Base-by-base conservation (phyloP, 345 rosid species). In the Aethionema arabicum region DNA sequence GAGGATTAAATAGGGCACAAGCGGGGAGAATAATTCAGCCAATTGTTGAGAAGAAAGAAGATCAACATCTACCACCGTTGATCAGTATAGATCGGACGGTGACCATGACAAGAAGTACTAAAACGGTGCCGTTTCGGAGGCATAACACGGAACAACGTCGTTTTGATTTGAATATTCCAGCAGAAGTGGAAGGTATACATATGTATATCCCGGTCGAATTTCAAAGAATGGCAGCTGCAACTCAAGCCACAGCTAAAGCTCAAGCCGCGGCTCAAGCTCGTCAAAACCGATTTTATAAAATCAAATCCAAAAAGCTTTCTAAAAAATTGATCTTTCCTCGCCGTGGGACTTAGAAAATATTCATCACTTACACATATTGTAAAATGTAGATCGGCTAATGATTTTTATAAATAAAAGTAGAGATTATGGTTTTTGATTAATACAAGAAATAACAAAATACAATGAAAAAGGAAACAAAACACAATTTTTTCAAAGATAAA, bases 261-360 rank as follows among this genome's bases (percentile, higher is more conserved):
- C 56, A 53, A 70, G 61, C 38, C 2, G 69, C 74, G 47, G 63
- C 74, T 29, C 65, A 70, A 35, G 74, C 74, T 29, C 21, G 74
- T 42, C 69, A 63, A 29, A 70, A 48, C 50, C 63, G 74, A 70
- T 40, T 63, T 35, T 15, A 6, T 43, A 50, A 56, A 4, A 70
- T 63, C 16, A 52, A 65, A 13, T 56, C 74, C 13, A 70, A 63
- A 52, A 63, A 63, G 64, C 33, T 52, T 33, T 35, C 3, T 29
- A 35, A 4, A 40, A 56, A 41, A 36, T 12, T 56, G 8, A 11
- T 70, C 16, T 56, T 68, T 8, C 53, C 68, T 0, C 27, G 32
- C 32, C 51, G 44, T 3, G 16, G 4, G 62, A 1, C 0, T 32
- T 10, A 41, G 4, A 2, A 2, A n/a, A n/a, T n/a, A 21, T 21